phyloP scores from a whole-genome alignment of 2,329 filamentous ascomycete genomes.

The Ascochyta lentis region DNA sequence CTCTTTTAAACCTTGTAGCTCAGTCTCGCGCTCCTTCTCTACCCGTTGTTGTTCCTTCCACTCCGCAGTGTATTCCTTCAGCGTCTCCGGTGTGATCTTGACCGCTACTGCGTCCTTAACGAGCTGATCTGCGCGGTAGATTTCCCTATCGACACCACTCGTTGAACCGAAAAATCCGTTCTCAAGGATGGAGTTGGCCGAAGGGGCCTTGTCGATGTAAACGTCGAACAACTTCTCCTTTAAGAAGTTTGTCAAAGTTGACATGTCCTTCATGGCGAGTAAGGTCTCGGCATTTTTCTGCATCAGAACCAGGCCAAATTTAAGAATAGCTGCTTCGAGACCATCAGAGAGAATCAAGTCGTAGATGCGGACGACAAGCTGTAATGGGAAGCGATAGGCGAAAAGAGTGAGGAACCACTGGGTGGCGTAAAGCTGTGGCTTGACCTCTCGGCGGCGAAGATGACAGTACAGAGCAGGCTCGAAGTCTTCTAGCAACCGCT shows the following conservation, averaged over 20 bases:
- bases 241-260: conserved; percentile 83
- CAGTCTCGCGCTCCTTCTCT: conserved; percentile 82
- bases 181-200: conserved; percentile 89
- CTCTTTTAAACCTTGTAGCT: conserved; percentile 72
- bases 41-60: conserved; percentile 90
- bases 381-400: conserved; percentile 94
- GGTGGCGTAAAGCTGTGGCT: conserved; percentile 91
- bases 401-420: conserved; percentile 99
- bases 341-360: conserved; percentile 94
- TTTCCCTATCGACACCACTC: conserved; percentile 88
- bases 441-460: conserved; percentile 84
- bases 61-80: conserved; percentile 81
- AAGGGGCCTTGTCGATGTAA: conserved; percentile 94
- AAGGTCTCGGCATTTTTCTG: conserved; percentile 85
- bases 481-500: conserved; percentile 88
- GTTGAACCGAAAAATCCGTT: conserved; percentile 97
- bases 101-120: conserved; percentile 91
- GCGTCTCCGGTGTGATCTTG: conserved; percentile 80
- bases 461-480: conserved; percentile 96
- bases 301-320: conserved; percentile 95
- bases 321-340: conserved; percentile 83
- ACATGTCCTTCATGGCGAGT: conserved; percentile 89
- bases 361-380: conserved; percentile 95
- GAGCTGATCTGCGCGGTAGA: conserved; percentile 92
- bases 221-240: conserved; percentile 96